Conservation (phyloP, 2,329 filamentous ascomycete genomes). For the Fusarium newnesense region DNA sequence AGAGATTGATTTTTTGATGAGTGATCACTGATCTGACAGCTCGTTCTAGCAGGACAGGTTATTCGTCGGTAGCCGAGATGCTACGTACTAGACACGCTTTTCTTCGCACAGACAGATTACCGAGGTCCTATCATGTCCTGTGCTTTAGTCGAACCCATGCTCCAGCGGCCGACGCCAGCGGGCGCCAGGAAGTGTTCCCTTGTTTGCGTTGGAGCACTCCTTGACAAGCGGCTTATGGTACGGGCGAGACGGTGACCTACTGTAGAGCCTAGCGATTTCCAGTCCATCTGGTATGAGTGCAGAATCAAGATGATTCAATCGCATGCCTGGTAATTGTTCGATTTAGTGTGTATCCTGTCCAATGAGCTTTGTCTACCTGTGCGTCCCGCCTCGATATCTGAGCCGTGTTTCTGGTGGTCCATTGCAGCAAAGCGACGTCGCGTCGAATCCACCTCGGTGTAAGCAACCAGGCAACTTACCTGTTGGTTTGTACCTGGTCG, state of each 20-base stretch:
- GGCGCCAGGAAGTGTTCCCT: constrained; percentile 15
- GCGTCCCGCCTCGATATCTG: background rate
- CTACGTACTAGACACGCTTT: constrained; percentile 4
- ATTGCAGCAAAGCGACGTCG: background rate
- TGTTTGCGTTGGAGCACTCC: background rate
- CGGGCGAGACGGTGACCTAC: constrained; percentile 17
- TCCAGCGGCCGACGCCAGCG: constrained; percentile 36
- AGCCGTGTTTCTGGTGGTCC: constrained; percentile 12
- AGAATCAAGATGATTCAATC: constrained; percentile 7
- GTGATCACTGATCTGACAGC: constrained; percentile 30
- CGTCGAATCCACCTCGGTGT: constrained; percentile 20
- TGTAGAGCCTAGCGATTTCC: constrained; percentile 14
- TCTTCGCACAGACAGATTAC: constrained; percentile 30
- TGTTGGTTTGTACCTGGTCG: background rate
- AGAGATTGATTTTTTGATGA: constrained; percentile 24
- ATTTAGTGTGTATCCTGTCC: background rate
- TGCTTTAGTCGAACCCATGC: constrained; percentile 19
- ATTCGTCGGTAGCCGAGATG: constrained; percentile 22
- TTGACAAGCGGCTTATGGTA: constrained; percentile 21
- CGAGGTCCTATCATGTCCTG: constrained; percentile 26
- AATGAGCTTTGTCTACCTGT: background rate
- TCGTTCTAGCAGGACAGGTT: constrained; percentile 6
- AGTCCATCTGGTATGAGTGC: constrained; percentile 33
- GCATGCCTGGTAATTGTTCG: background rate
- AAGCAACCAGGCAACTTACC: background rate